A percentile compares a stretch with the other conserved stretches of the same genome.
Conservation (phyloP, 2,329 filamentous ascomycete species). For the Ustulina deusta region DNA sequence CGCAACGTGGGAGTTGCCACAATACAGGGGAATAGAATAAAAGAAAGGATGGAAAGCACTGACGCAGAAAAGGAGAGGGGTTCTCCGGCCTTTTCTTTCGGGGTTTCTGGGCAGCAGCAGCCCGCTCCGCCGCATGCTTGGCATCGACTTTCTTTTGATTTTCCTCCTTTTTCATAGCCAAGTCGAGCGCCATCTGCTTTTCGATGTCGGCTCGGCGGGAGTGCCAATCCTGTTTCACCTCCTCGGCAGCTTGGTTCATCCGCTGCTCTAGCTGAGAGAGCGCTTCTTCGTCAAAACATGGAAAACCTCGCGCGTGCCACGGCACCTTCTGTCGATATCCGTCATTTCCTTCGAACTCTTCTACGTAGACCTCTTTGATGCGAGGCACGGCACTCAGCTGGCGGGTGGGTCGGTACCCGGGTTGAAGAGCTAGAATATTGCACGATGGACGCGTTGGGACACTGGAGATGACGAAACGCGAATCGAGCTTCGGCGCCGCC, state of each 20-base stretch:
- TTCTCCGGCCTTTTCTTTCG: constrained; percentile 7
- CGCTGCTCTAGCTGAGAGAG: not conserved
- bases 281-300: constrained; percentile 1
- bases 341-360: constrained; percentile 5
- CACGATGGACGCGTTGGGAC: not conserved
- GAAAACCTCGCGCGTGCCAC: not conserved
- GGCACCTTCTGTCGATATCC: constrained; percentile 15
- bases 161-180: not conserved
- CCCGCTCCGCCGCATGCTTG: not conserved
- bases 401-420: not conserved
- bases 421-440: constrained; percentile 21
- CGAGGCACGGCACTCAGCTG: not conserved
- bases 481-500: constrained; percentile 17
- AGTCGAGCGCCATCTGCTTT: constrained; percentile 5
- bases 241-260: constrained; percentile 19
- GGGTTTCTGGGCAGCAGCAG: not conserved
- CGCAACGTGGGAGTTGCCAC: too few species aligned
- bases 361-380: constrained; percentile 3
- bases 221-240: not conserved
- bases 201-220: constrained; percentile 1
- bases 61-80: constrained; percentile 10
- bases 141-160: not conserved
- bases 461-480: constrained; percentile 20
- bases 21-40: not conserved
- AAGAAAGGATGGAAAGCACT: not conserved